phyloP scores from a whole-genome alignment of 2,329 filamentous ascomycete genomes.

The Arachnopeziza araneosa region DNA sequence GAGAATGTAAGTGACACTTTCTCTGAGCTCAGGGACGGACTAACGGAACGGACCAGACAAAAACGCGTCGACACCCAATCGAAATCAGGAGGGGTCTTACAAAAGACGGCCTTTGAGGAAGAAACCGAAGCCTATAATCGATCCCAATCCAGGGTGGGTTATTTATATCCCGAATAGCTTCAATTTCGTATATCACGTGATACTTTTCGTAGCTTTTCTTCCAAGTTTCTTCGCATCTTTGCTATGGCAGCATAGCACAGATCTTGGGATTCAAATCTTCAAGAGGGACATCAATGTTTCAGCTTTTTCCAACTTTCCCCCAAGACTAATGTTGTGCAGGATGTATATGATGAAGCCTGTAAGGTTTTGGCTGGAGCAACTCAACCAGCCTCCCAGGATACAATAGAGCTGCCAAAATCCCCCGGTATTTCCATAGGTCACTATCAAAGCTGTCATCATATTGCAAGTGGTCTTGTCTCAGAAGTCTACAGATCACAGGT shows the following conservation, averaged over 20 bases:
- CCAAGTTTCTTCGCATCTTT: not conserved
- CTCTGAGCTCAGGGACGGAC: not conserved
- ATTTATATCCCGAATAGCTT: not conserved
- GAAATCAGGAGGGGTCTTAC: constrained; percentile 36
- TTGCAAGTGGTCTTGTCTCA: constrained; percentile 71
- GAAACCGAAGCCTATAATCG: constrained; percentile 60
- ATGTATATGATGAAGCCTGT: constrained; percentile 47
- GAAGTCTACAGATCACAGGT: constrained; percentile 64
- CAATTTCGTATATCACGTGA: not conserved
- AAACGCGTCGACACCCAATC: not conserved
- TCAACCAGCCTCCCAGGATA: not conserved
- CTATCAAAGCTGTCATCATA: constrained; percentile 47
- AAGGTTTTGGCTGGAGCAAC: constrained; percentile 3
- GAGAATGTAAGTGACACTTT: constrained; percentile 45
- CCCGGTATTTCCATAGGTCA: constrained; percentile 43
- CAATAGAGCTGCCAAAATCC: constrained; percentile 14
- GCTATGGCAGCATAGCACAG: not conserved
- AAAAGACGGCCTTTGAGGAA: constrained; percentile 51
- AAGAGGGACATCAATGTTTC: not conserved
- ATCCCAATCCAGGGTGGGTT: constrained; percentile 51
- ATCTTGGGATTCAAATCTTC: not conserved
- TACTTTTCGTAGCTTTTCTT: not conserved
- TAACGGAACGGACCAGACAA: not conserved
- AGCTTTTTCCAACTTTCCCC: not conserved
- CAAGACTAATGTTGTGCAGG: constrained; percentile 37